phyloP scores from a whole-genome alignment of 129 eudicot genomes.

The Helichrysum umbraculigerum region DNA sequence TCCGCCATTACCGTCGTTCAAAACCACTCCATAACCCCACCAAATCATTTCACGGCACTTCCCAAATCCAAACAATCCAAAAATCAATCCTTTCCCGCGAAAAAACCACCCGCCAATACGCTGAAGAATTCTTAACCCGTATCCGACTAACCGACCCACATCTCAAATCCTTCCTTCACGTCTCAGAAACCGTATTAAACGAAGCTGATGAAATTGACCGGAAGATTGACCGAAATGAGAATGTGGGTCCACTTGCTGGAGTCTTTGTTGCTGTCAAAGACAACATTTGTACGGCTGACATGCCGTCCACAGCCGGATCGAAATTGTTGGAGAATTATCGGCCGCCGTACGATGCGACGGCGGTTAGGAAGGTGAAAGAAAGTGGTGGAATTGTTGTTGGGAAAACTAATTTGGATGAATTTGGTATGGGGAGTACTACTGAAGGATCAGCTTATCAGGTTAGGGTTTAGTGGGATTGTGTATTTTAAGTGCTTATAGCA shows the following conservation, averaged over 20 bases:
- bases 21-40: slow-evolving; percentile 32
- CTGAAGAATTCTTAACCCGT: slow-evolving; percentile 61
- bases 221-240: slow-evolving; percentile 60
- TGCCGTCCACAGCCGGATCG: slow-evolving; percentile 94
- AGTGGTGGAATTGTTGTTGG: slow-evolving; percentile 89
- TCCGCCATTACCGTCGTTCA: slow-evolving; percentile 40
- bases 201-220: slow-evolving; percentile 74
- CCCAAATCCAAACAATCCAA: slow-evolving; percentile 78
- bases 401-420: slow-evolving; percentile 96
- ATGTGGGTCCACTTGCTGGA: slow-evolving; percentile 77
- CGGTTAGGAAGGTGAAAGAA: slow-evolving; percentile 80
- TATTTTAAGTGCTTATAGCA: not conserved
- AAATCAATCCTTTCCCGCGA: slow-evolving; percentile 69
- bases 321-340: slow-evolving; percentile 65
- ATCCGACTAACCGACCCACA: slow-evolving; percentile 71
- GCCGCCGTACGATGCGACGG: slow-evolving; percentile 89
- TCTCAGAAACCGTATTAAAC: slow-evolving; percentile 53
- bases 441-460: slow-evolving; percentile 97
- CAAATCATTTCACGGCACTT: slow-evolving; percentile 44
- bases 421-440: slow-evolving; percentile 99
- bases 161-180: slow-evolving; percentile 71
- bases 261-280: slow-evolving; percentile 91
- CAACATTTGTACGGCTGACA: slow-evolving; percentile 78
- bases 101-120: slow-evolving; percentile 74
- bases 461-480: not conserved